phyloP scores from a whole-genome alignment of 2,329 filamentous ascomycete genomes.

The Gremmenia infestans region DNA sequence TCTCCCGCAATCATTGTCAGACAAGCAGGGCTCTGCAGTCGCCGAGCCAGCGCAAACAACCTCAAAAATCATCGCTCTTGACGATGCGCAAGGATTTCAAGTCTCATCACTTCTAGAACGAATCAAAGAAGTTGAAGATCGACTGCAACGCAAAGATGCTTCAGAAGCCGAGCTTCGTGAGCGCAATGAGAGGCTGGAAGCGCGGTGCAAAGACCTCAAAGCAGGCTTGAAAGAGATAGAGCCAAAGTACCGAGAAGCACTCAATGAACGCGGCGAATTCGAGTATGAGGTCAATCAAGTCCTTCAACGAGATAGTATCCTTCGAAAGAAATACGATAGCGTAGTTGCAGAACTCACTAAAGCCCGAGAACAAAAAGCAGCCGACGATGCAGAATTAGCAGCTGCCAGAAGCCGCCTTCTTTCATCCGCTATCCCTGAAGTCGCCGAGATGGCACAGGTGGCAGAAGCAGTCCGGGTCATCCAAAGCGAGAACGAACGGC shows the following conservation, averaged over 20 bases:
- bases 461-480: conserved; percentile 33
- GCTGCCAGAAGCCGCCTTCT: conserved; percentile 13
- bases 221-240: conserved; percentile 43
- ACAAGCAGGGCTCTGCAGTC: background rate
- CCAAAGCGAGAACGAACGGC: conserved; percentile 18
- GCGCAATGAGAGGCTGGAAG: conserved; percentile 41
- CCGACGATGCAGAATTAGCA: conserved; percentile 26
- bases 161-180: conserved; percentile 36
- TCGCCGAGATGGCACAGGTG: conserved; percentile 37
- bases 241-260: conserved; percentile 42
- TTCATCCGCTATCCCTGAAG: conserved; percentile 34
- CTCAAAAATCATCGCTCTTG: background rate
- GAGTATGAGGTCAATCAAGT: conserved; percentile 36
- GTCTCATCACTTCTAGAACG: conserved; percentile 16
- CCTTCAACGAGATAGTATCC: conserved; percentile 4
- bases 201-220: conserved; percentile 42
- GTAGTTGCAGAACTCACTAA: conserved; percentile 22
- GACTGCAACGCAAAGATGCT: conserved; percentile 22
- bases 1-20: background rate
- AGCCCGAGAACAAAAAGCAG: conserved; percentile 19
- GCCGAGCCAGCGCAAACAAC: conserved; percentile 1
- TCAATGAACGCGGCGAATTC: conserved; percentile 48
- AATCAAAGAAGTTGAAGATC: conserved; percentile 35
- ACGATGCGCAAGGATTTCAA: conserved; percentile 4
- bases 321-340: conserved; percentile 19